phyloP scores from a whole-genome alignment of 345 rosid genomes.

The Laguncularia racemosa region DNA sequence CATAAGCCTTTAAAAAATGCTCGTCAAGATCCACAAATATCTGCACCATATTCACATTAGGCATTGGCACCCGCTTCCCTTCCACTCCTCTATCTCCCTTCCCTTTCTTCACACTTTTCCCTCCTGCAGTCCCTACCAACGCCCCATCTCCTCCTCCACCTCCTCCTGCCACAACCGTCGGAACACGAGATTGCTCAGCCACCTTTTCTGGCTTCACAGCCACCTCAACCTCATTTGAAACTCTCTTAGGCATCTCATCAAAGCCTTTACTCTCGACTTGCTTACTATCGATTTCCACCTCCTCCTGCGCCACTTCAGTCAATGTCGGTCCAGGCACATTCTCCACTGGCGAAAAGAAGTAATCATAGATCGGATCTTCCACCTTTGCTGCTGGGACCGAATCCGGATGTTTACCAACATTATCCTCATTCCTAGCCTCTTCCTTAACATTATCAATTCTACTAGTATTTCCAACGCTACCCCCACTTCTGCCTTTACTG shows the following conservation, averaged over 20 bases:
- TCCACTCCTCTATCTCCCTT: constrained; percentile 22
- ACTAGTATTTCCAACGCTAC: constrained; percentile 12
- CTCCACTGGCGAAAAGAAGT: constrained; percentile 38
- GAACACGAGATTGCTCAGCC: constrained; percentile 4
- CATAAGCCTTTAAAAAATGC: constrained; percentile 79
- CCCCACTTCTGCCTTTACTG: constrained; percentile 26
- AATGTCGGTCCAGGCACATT: constrained; percentile 54
- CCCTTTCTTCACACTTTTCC: constrained; percentile 32
- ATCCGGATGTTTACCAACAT: constrained; percentile 11
- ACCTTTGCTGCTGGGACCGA: constrained; percentile 22
- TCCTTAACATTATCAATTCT: too few species aligned
- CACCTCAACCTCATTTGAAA: constrained; percentile 15
- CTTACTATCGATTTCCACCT: constrained; percentile 21
- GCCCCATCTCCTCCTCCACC: constrained; percentile 1
- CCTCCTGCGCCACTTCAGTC: constrained; percentile 35
- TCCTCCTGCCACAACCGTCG: constrained; percentile 8
- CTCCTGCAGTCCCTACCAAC: constrained; percentile 18
- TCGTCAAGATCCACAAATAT: constrained; percentile 73
- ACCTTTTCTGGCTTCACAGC: constrained; percentile 7
- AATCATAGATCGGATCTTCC: constrained; percentile 25
- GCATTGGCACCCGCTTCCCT: constrained; percentile 31
- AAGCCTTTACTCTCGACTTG: constrained; percentile 22
- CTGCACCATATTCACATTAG: constrained; percentile 30
- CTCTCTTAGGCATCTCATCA: constrained; percentile 30
- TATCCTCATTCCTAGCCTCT: neutral